Evolutionary conservation across 2,329 filamentous ascomycete genomes (phyloP).

Genomic region (Zalaria obscura): DNA sequence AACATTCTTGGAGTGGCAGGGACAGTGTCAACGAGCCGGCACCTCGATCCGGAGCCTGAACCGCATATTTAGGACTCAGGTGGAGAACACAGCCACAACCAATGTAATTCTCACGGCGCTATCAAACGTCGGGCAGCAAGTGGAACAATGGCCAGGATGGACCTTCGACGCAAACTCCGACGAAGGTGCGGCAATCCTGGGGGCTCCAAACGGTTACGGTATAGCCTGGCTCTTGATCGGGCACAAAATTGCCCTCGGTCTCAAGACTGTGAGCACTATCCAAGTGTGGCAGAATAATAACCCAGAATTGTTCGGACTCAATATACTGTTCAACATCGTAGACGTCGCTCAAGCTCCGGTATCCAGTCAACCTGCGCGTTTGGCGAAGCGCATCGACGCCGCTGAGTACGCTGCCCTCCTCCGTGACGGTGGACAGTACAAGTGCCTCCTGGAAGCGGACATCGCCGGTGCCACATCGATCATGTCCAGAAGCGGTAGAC

Average conservation of each 20-base stretch:
- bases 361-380: too few species aligned
- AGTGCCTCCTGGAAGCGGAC: too few species aligned
- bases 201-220: neutral
- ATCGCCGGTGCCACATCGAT: too few species aligned
- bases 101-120: constrained; percentile 4
- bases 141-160: constrained; percentile 6
- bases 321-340: too few species aligned
- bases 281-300: neutral
- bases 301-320: too few species aligned
- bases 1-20: constrained; percentile 8
- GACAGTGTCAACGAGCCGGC: constrained; percentile 9
- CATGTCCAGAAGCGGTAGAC: too few species aligned
- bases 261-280: neutral
- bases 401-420: too few species aligned
- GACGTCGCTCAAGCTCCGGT: too few species aligned
- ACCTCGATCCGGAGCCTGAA: neutral
- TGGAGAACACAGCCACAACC: constrained; percentile 12
- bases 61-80: constrained; percentile 9
- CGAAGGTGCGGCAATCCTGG: constrained; percentile 2
- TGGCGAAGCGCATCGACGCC: too few species aligned
- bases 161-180: constrained; percentile 10
- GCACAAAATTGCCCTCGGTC: constrained; percentile 1
- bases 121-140: neutral
- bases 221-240: neutral
- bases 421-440: too few species aligned